Evolutionary conservation across 2,329 filamentous ascomycete genomes (phyloP).

Genomic region (Penicillium freii): DNA sequence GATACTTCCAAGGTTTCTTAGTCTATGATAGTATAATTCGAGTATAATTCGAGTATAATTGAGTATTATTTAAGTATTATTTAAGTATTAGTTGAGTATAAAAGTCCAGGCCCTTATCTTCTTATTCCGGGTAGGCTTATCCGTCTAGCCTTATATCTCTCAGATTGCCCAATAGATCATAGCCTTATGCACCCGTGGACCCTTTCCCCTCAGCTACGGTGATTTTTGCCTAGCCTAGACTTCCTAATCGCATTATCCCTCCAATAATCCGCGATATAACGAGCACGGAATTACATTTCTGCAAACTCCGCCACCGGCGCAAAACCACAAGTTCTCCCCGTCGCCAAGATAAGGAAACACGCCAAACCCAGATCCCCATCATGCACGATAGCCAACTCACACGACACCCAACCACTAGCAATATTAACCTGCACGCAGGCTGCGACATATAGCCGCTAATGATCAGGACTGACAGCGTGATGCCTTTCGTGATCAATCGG

Average conservation of each 20-base stretch:
- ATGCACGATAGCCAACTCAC: constrained; percentile 38
- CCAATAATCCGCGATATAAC: constrained; percentile 32
- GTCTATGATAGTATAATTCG: background rate
- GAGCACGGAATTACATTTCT: constrained; percentile 29
- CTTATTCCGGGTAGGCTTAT: too few species aligned
- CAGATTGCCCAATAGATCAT: background rate
- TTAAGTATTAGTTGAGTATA: too few species aligned
- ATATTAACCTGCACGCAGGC: constrained; percentile 56
- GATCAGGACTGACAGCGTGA: constrained; percentile 21
- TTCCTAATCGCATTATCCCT: constrained; percentile 35
- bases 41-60: background rate
- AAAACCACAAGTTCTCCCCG: constrained; percentile 50
- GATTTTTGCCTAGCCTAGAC: background rate
- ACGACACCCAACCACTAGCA: constrained; percentile 55
- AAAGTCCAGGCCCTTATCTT: background rate
- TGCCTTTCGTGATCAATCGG: too few species aligned
- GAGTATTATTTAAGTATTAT: too few species aligned
- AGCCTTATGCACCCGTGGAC: background rate
- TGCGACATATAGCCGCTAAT: constrained; percentile 47
- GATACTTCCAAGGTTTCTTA: too few species aligned
- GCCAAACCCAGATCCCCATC: too few species aligned
- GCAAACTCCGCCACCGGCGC: constrained; percentile 50
- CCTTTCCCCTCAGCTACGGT: background rate
- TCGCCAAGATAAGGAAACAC: too few species aligned
- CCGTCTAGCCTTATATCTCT: background rate